phyloP scores from a whole-genome alignment of 495 filamentous ascomycete genomes.

The Diplogelasinospora grovesii region DNA sequence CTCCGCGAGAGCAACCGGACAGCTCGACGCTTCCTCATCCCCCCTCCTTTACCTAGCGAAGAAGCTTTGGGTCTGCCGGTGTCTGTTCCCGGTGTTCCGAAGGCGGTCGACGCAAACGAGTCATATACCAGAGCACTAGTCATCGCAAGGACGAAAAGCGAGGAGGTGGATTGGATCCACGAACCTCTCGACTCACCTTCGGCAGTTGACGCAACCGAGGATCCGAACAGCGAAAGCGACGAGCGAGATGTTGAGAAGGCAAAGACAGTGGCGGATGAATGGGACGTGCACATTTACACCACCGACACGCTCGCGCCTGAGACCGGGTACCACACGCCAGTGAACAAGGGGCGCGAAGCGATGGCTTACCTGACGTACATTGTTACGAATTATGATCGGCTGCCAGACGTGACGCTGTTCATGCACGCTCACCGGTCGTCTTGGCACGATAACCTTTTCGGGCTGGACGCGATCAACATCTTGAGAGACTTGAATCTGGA shows the following conservation, averaged over 20 bases:
- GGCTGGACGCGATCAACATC: conserved; percentile 10
- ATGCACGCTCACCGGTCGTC: conserved; percentile 47
- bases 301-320: conserved; percentile 28
- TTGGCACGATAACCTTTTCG: conserved; percentile 38
- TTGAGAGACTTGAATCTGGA: conserved; percentile 23
- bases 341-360: conserved; percentile 52
- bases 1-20: too few relatives aligned
- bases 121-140: conserved; percentile 50
- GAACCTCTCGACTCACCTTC: conserved; percentile 30
- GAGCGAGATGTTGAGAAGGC: too few relatives aligned
- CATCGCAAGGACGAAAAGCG: conserved; percentile 46
- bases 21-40: too few relatives aligned
- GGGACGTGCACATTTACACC: conserved; percentile 35
- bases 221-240: too few relatives aligned
- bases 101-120: conserved; percentile 34
- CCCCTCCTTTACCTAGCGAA: too few relatives aligned
- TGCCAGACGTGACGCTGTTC: conserved; percentile 50
- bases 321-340: conserved; percentile 29
- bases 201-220: too few relatives aligned
- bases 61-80: too few relatives aligned
- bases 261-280: not conserved
- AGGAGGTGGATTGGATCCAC: conserved; percentile 52
- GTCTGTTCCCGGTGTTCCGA: conserved; percentile 30
- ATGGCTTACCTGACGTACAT: conserved; percentile 59
- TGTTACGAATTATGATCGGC: conserved; percentile 48